phyloP scores from a whole-genome alignment of 2,329 filamentous ascomycete genomes.

The Lachnellula subtilissima region DNA sequence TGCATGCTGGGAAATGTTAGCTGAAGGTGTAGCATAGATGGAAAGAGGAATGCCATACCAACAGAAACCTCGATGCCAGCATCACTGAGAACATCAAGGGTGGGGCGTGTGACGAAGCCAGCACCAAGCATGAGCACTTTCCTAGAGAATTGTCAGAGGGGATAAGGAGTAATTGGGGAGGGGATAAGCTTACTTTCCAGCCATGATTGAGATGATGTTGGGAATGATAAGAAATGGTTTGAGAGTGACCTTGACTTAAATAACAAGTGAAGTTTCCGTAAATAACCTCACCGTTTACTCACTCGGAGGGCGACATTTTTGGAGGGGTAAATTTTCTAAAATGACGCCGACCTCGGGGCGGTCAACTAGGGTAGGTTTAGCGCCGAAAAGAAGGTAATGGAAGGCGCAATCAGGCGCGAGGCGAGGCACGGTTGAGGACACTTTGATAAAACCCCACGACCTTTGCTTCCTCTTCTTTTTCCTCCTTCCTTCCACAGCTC shows the following conservation, averaged over 20 bases:
- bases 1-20: conserved; percentile 56
- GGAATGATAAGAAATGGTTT: neutral
- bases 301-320: conserved; percentile 14
- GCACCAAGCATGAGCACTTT: conserved; percentile 46
- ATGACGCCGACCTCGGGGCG: neutral
- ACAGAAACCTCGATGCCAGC: conserved; percentile 53
- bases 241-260: neutral
- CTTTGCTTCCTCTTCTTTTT: neutral
- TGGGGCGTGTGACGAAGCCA: conserved; percentile 53
- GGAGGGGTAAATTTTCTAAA: conserved; percentile 17
- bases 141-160: conserved; percentile 13
- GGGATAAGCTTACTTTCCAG: conserved; percentile 17
- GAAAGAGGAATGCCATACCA: conserved; percentile 34
- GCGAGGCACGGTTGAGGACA: too few species aligned
- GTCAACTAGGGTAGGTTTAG: too few species aligned
- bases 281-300: conserved; percentile 14
- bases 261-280: neutral
- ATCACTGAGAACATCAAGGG: conserved; percentile 53
- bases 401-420: too few species aligned
- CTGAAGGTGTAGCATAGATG: neutral
- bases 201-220: conserved; percentile 17
- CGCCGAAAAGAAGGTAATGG: too few species aligned
- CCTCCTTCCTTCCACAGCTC: neutral
- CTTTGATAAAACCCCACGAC: too few species aligned
- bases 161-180: neutral